These are phyloP conservation scores for Furcasterigmium furcatum DNA, from an alignment of 2,329 filamentous ascomycete species.

Conservation along the genomic window DNA sequence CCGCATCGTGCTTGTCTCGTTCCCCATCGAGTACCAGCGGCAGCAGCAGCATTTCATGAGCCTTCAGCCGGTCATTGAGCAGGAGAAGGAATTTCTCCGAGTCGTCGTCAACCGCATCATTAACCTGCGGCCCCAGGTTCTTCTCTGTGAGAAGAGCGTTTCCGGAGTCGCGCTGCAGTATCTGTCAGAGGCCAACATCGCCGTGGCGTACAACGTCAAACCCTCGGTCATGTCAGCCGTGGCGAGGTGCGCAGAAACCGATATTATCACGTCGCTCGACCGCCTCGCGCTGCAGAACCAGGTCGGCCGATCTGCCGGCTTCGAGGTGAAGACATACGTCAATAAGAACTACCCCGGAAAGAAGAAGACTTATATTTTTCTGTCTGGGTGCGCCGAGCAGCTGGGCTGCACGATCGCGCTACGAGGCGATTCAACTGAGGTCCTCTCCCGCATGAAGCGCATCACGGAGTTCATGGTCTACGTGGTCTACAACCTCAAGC, in stretches of 20 bases:
- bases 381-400: slow-evolving; percentile 85
- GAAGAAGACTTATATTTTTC: slow-evolving; percentile 94
- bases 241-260: slow-evolving; percentile 84
- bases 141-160: slow-evolving; percentile 91
- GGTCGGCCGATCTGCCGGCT: slow-evolving; percentile 77
- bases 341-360: slow-evolving; percentile 68
- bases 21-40: slow-evolving; percentile 92
- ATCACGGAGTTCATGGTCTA: slow-evolving; percentile 99
- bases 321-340: slow-evolving; percentile 94
- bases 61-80: slow-evolving; percentile 90
- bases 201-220: slow-evolving; percentile 96
- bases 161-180: slow-evolving; percentile 88
- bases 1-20: slow-evolving; percentile 87
- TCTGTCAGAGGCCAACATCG: slow-evolving; percentile 82
- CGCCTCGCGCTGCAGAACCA: slow-evolving; percentile 78
- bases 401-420: slow-evolving; percentile 94
- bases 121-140: slow-evolving; percentile 76
- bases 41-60: slow-evolving; percentile 96
- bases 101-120: slow-evolving; percentile 91
- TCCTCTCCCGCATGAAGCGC: slow-evolving; percentile 77
- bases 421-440: slow-evolving; percentile 70
- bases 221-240: slow-evolving; percentile 93
- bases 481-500: slow-evolving; percentile 94
- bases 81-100: slow-evolving; percentile 89
- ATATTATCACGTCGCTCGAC: slow-evolving; percentile 91